Evolutionary conservation across 2,329 filamentous ascomycete genomes (phyloP).

Genomic region (Teratosphaeriaceae sp.): DNA sequence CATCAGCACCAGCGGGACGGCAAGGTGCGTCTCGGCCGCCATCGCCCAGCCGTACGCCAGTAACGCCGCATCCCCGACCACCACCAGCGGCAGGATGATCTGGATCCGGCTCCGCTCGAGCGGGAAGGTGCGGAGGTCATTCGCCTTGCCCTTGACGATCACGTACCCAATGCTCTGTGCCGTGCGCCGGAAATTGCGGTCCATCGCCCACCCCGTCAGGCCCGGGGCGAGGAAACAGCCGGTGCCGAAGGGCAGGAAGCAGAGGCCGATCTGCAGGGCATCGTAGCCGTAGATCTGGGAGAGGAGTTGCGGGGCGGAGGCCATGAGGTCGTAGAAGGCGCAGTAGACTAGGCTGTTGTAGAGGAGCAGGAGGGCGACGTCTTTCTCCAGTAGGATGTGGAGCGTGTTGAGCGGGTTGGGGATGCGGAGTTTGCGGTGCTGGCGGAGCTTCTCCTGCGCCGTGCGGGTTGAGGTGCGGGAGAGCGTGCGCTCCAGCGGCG

Average conservation of each 20-base stretch:
- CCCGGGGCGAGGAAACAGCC: slow-evolving; percentile 32
- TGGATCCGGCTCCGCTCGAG: slow-evolving; percentile 40
- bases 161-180: slow-evolving; percentile 55
- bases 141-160: slow-evolving; percentile 52
- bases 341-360: slow-evolving; percentile 32
- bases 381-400: slow-evolving; percentile 29
- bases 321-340: slow-evolving; percentile 41
- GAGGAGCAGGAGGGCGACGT: slow-evolving; percentile 17
- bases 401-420: slow-evolving; percentile 41
- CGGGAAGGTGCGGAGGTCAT: slow-evolving; percentile 44
- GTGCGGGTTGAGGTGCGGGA: slow-evolving; percentile 19
- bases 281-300: slow-evolving; percentile 30
- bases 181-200: slow-evolving; percentile 66
- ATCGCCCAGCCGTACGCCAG: slow-evolving; percentile 39
- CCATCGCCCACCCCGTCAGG: slow-evolving; percentile 51
- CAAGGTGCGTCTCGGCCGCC: slow-evolving; percentile 29
- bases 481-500: slow-evolving; percentile 17
- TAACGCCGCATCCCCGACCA: slow-evolving; percentile 23
- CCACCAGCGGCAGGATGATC: slow-evolving; percentile 31
- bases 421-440: slow-evolving; percentile 31
- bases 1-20: slow-evolving; percentile 42
- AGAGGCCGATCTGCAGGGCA: slow-evolving; percentile 17
- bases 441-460: slow-evolving; percentile 20
- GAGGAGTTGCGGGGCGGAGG: slow-evolving; percentile 39
- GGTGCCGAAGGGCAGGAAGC: slow-evolving; percentile 28